A percentile compares a stretch with the other conserved stretches of the same genome.
These are phyloP conservation scores for Gilbertella persicaria DNA, from an alignment of 371 early-diverging fungal genomes.

Conservation along the genomic window DNA sequence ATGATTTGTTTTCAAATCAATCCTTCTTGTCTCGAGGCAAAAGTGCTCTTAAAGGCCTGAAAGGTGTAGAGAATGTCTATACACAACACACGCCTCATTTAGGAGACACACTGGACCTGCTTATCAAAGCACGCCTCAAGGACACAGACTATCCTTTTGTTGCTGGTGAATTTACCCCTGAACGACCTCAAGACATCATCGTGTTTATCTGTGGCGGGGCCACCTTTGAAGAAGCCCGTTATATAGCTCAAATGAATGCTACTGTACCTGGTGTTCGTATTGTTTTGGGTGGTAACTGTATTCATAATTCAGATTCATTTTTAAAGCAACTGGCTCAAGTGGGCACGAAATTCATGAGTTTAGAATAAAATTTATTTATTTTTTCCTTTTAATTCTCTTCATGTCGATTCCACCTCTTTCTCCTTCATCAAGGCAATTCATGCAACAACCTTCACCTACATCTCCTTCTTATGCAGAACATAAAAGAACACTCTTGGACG, in stretches of 20 bases:
- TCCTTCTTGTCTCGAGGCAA: constrained; percentile 81
- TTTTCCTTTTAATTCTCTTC: constrained; percentile 1
- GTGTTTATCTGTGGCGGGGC: constrained; percentile 93
- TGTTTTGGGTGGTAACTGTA: constrained; percentile 86
- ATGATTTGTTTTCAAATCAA: constrained; percentile 85
- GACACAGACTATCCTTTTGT: constrained; percentile 81
- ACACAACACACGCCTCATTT: constrained; percentile 93
- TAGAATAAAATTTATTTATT: constrained; percentile 1
- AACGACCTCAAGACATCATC: constrained; percentile 92
- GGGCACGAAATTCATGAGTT: constrained; percentile 14
- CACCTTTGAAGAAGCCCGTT: constrained; percentile 91
- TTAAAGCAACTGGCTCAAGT: constrained; percentile 14
- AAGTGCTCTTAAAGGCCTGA: constrained; percentile 83
- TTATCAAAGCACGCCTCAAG: constrained; percentile 81
- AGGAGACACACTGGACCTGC: constrained; percentile 71
- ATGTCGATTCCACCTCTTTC: constrained; percentile 23
- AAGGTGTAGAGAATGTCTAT: constrained; percentile 98
- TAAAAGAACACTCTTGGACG: constrained; percentile 46
- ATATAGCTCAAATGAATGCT: constrained; percentile 79
- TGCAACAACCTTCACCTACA: constrained; percentile 54
- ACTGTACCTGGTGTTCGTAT: constrained; percentile 75
- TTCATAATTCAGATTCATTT: constrained; percentile 72
- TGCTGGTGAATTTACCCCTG: constrained; percentile 51
- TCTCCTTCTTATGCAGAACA: constrained; percentile 51
- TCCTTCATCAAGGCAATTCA: constrained; percentile 24